Base-by-base conservation (phyloP, 495 filamentous ascomycete genomes). In the Aspergillus bertholletiae region DNA sequence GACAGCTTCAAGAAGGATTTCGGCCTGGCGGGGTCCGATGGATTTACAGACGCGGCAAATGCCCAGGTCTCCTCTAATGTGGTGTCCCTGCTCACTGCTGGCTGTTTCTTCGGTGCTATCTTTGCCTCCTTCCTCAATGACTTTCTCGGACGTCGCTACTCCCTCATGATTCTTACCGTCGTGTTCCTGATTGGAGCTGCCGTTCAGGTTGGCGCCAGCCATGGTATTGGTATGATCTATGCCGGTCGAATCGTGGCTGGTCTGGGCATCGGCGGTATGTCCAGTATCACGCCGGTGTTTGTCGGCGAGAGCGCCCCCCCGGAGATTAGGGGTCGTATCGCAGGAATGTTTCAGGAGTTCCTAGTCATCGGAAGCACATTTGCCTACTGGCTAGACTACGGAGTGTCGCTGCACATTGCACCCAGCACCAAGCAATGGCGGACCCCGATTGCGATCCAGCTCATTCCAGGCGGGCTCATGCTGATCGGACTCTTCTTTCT, bases 81-180 rank as follows among this genome's bases (percentile, higher is more conserved):
- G 35, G 82, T 84, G 13, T 85, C 83, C 48, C 74, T 86, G 21
- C 70, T 86, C 21, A 82, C 80, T 57, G 85, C 84, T 3, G 85
- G 85, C 34, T 84, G 83, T 57, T 88, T 88, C 74, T 88, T 87
- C 65, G 85, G 85, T 46, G 77, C 84, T 13, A 73, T 86, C 21
- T 71, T 80, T 18, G 83, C 81, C 13, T 85, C 84, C 47, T 74
- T 61, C 46, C 73, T 81, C 53, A 83, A 78, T 46, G 78, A 84
- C 58, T 80, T 68, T 27, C 63, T 86, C 12, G 86, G 86, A 21
- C 79, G 86, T 27, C 76, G 79, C 40, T 76, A 77, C 58, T 80
- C 78, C 5, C 72, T 89, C 5, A 73, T 80, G 56, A 60, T 84
- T 49, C 84, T 84, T 49, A 58, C 70, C 18, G 24, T 71, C 23